A percentile compares a stretch with the other conserved stretches of the same genome.
Evolutionary conservation across 805 yeast genomes (phyloP).

Genomic region (Jamesozyma gamospora): DNA sequence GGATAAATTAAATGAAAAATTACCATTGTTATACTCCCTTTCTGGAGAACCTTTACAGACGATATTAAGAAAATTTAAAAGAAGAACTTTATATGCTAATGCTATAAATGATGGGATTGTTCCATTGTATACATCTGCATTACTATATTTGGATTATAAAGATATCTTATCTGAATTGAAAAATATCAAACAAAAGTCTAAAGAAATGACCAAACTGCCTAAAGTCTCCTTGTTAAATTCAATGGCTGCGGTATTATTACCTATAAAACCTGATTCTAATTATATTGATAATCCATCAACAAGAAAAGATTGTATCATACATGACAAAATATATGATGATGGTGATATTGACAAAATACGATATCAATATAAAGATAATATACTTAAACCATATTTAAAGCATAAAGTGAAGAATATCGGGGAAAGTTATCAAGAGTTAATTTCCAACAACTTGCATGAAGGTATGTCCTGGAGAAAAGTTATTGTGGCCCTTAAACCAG

Average conservation of each 20-base stretch:
- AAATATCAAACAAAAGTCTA: constrained; percentile 14
- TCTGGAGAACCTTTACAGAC: constrained; percentile 54
- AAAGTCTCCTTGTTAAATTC: constrained; percentile 57
- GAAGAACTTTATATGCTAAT: constrained; percentile 68
- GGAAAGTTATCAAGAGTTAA: constrained; percentile 64
- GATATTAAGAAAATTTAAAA: constrained; percentile 43
- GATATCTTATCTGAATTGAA: constrained; percentile 30
- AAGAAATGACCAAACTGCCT: constrained; percentile 3
- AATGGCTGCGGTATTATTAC: constrained; percentile 48
- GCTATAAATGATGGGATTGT: constrained; percentile 74
- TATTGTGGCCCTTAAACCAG: constrained; percentile 73
- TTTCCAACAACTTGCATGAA: constrained; percentile 82
- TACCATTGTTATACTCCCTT: constrained; percentile 48
- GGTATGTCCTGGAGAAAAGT: constrained; percentile 87
- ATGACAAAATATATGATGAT: constrained; percentile 48
- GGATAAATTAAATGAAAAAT: constrained; percentile 31
- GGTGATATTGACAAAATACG: constrained; percentile 26
- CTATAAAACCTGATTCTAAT: constrained; percentile 50
- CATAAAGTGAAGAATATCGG: constrained; percentile 41
- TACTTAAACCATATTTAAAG: constrained; percentile 7
- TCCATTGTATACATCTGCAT: constrained; percentile 62
- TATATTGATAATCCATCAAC: constrained; percentile 48
- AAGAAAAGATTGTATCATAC: constrained; percentile 47
- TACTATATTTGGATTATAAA: constrained; percentile 58
- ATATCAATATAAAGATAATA: constrained; percentile 18